Conservation (phyloP, 177 flowering plant species). For the Vitis hybrid region DNA sequence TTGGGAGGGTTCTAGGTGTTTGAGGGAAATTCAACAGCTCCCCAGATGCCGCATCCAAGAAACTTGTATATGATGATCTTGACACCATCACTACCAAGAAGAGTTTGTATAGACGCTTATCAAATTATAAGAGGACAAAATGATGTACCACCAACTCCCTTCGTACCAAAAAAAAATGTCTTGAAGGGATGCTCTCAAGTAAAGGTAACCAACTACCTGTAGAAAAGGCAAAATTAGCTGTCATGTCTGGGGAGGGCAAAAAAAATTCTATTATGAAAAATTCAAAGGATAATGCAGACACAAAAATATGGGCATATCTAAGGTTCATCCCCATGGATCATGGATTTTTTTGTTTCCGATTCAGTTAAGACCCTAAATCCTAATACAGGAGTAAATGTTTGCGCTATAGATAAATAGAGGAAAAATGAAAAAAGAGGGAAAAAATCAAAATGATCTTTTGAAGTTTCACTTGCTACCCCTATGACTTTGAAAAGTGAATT, state of each 20-base stretch:
- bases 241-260: neutral
- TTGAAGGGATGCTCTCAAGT: neutral
- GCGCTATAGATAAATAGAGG: too few species aligned
- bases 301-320: neutral
- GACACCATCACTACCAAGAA: slow-evolving; percentile 25
- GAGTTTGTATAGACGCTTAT: neutral
- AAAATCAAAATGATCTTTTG: too few species aligned
- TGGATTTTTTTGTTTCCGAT: too few species aligned
- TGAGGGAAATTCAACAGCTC: slow-evolving; percentile 37
- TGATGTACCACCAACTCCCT: neutral
- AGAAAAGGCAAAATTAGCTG: neutral
- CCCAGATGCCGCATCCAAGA: slow-evolving; percentile 42
- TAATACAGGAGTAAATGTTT: too few species aligned
- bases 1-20: slow-evolving; percentile 41
- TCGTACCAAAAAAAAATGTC: neutral
- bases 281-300: neutral
- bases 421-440: too few species aligned
- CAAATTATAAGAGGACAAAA: neutral
- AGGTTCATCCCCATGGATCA: too few species aligned
- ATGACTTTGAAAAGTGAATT: too few species aligned
- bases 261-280: neutral
- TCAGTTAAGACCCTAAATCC: too few species aligned
- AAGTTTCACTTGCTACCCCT: too few species aligned
- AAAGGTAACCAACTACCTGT: slow-evolving; percentile 15
- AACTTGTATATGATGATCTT: slow-evolving; percentile 31